Percentiles rank a stretch among this genome's conserved stretches.
Conservation (phyloP, 208 protist genomes). For the Crithidia bombi region DNA sequence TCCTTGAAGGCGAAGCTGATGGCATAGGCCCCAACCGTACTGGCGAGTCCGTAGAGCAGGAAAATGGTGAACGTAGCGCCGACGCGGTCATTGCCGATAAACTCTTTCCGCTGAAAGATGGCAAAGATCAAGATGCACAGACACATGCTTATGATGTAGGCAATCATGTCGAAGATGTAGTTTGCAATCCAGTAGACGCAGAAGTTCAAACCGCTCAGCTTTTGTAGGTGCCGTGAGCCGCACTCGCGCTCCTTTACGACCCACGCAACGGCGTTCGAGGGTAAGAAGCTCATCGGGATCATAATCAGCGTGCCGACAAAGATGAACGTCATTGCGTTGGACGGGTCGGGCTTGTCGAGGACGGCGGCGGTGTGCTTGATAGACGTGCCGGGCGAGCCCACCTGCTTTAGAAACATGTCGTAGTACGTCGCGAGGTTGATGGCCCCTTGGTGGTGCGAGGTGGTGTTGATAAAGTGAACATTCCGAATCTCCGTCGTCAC, state of each 20-base stretch:
- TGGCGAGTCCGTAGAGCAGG: constrained; percentile 60
- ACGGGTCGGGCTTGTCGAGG: constrained; percentile 14
- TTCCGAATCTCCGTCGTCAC: not conserved
- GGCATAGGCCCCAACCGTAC: constrained; percentile 56
- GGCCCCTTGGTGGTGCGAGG: constrained; percentile 31
- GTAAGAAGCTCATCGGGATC: constrained; percentile 78
- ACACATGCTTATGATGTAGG: constrained; percentile 61
- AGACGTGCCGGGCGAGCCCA: not conserved
- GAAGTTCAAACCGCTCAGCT: constrained; percentile 64
- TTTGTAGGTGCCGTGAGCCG: constrained; percentile 73
- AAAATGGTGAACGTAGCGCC: constrained; percentile 53
- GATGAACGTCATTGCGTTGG: constrained; percentile 26
- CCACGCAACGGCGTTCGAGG: constrained; percentile 66
- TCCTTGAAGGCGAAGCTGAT: constrained; percentile 67
- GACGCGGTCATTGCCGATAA: constrained; percentile 43
- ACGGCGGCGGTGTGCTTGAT: constrained; percentile 6
- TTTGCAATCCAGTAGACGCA: constrained; percentile 80
- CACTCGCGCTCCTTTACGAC: constrained; percentile 83
- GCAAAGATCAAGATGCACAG: constrained; percentile 66
- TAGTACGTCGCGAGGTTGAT: constrained; percentile 80
- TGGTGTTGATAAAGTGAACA: constrained; percentile 19
- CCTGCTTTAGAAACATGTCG: constrained; percentile 84
- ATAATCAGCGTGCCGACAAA: constrained; percentile 63
- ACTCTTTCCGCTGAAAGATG: constrained; percentile 65
- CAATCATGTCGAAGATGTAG: constrained; percentile 76